Evolutionary conservation across 768 basidiomycete species (phyloP).

Genomic region (Lyophyllum atratum): DNA sequence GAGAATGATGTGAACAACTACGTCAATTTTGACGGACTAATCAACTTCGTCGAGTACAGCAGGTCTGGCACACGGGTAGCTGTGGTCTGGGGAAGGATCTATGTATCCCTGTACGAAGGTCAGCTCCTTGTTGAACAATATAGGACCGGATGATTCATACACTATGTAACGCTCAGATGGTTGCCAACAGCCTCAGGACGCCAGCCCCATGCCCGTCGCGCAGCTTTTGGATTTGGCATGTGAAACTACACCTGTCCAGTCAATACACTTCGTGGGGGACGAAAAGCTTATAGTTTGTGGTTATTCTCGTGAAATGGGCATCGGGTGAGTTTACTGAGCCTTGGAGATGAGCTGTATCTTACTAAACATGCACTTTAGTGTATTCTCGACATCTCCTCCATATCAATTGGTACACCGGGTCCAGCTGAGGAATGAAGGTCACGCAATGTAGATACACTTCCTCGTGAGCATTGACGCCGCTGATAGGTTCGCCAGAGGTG

Average conservation of each 20-base stretch:
- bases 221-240: neutral
- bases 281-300: neutral
- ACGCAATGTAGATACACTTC: neutral
- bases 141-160: neutral
- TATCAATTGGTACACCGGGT: neutral
- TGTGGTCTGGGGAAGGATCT: neutral
- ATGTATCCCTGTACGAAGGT: neutral
- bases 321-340: neutral
- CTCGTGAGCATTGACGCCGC: neutral
- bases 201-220: neutral
- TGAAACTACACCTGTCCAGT: neutral
- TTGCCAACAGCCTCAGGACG: neutral
- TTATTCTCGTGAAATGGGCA: neutral
- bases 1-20: neutral
- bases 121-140: neutral
- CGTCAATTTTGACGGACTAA: neutral
- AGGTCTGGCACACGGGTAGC: neutral
- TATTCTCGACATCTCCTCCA: neutral
- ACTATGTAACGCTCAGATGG: neutral
- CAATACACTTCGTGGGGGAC: neutral
- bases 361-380: neutral
- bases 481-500: neutral
- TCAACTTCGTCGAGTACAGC: neutral
- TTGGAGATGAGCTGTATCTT: neutral
- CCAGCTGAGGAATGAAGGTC: neutral